Percentiles rank a stretch among this genome's conserved stretches.
Conservation (phyloP, 495 filamentous ascomycete species). For the Neurospora tetrasperma region DNA sequence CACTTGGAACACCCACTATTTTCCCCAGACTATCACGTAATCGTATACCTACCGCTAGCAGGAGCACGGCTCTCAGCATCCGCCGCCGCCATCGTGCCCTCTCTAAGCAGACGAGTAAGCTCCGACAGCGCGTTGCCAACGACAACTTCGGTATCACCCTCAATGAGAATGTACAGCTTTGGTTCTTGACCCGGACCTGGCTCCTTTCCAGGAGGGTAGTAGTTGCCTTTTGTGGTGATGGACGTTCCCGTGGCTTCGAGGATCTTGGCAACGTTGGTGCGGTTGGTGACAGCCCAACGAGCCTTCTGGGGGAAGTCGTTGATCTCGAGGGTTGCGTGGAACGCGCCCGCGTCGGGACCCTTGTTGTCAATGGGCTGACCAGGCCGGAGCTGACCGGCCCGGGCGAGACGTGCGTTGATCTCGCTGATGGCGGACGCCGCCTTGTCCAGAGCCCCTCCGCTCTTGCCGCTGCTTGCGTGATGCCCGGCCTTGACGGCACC, state of each 20-base stretch:
- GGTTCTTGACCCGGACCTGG: conserved; percentile 63
- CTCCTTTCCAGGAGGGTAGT: conserved; percentile 73
- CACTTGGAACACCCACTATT: neutral
- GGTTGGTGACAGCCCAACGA: conserved; percentile 96
- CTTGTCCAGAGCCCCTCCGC: conserved; percentile 61
- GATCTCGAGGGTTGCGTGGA: conserved; percentile 96
- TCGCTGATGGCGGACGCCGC: conserved; percentile 75
- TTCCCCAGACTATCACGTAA: conserved; percentile 44
- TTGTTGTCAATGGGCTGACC: conserved; percentile 98
- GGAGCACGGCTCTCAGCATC: conserved; percentile 75
- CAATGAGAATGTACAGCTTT: conserved; percentile 94
- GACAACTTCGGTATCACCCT: conserved; percentile 89
- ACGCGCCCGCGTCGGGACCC: conserved; percentile 91
- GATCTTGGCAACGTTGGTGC: conserved; percentile 97
- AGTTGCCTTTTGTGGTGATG: conserved; percentile 94
- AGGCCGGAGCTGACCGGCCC: conserved; percentile 73
- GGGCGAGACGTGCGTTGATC: conserved; percentile 78
- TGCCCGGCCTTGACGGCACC: conserved; percentile 51
- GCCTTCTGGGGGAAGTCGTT: conserved; percentile 99
- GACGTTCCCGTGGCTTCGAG: conserved; percentile 89
- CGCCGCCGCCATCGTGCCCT: conserved; percentile 84
- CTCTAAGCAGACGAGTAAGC: conserved; percentile 75
- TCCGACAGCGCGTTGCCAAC: conserved; percentile 89
- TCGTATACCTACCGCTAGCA: conserved; percentile 78
- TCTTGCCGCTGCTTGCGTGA: conserved; percentile 39